These are phyloP conservation scores for Hypoxylon crocopeplum DNA, from an alignment of 495 filamentous ascomycete genomes.

Conservation along the genomic window DNA sequence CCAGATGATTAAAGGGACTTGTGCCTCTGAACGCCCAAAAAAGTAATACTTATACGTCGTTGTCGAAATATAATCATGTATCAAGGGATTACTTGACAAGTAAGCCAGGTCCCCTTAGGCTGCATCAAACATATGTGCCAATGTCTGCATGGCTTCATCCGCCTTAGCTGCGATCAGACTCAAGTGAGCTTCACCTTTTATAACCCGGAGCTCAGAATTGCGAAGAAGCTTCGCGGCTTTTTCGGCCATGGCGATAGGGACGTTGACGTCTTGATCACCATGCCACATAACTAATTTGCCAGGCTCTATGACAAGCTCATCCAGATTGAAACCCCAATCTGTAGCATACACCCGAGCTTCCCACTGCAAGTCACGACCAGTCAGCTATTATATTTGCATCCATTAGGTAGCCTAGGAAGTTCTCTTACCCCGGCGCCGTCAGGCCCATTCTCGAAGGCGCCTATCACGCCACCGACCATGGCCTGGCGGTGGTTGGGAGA, in stretches of 20 bases:
- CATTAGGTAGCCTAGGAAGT: neutral
- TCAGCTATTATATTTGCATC: neutral
- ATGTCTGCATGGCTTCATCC: conserved; percentile 13
- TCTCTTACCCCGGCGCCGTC: conserved; percentile 13
- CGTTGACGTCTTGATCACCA: conserved; percentile 19
- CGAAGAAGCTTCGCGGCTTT: conserved; percentile 24
- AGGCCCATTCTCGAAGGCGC: conserved; percentile 1
- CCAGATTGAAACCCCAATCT: conserved; percentile 23
- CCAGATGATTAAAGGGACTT: too few relatives aligned
- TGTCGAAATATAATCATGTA: too few relatives aligned
- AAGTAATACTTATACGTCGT: too few relatives aligned
- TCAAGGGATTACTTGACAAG: too few relatives aligned
- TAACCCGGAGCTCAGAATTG: conserved; percentile 6
- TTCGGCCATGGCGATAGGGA: conserved; percentile 19
- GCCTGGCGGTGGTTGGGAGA: conserved; percentile 1
- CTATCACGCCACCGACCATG: neutral
- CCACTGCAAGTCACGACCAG: conserved; percentile 1
- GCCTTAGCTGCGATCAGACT: conserved; percentile 9
- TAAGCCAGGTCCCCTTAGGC: neutral
- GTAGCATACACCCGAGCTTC: conserved; percentile 14
- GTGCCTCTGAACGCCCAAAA: too few relatives aligned
- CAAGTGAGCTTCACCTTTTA: conserved; percentile 11
- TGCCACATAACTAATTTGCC: conserved; percentile 18
- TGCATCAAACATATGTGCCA: conserved; percentile 11
- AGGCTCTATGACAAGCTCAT: conserved; percentile 5